Evolutionary conservation across 495 filamentous ascomycete genomes (phyloP).

Genomic region (Talaromyces stipitatus): DNA sequence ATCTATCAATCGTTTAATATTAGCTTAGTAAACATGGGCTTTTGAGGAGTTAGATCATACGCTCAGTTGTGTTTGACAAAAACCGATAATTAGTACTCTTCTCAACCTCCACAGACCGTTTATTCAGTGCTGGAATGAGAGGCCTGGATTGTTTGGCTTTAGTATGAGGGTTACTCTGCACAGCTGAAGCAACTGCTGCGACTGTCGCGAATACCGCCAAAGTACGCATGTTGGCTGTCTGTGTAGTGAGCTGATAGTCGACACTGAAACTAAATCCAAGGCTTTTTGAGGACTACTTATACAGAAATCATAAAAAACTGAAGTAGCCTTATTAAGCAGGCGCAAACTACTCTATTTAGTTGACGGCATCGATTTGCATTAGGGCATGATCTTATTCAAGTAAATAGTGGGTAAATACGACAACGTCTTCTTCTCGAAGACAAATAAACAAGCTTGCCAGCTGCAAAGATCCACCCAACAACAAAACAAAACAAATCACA

Average conservation of each 20-base stretch:
- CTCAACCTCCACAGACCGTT: neutral
- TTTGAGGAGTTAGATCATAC: neutral
- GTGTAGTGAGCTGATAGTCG: neutral
- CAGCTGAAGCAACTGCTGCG: neutral
- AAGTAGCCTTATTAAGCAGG: neutral
- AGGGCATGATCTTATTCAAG: neutral
- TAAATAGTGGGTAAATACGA: neutral
- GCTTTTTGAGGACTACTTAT: neutral
- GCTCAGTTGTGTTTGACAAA: conserved; percentile 1
- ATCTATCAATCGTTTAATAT: conserved; percentile 25
- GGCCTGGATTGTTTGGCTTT: conserved; percentile 1
- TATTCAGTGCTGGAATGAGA: neutral
- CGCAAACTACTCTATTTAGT: neutral
- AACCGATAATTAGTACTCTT: neutral
- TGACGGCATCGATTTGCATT: neutral
- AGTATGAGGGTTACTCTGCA: conserved; percentile 5
- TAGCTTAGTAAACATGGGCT: neutral
- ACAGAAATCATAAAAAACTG: neutral
- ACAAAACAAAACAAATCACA: neutral
- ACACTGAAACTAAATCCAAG: neutral
- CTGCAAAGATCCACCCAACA: neutral
- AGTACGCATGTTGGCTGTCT: neutral
- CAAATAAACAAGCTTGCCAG: neutral
- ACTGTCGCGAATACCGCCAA: neutral
- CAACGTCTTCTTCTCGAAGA: neutral